phyloP scores from a whole-genome alignment of 768 basidiomycete genomes.

The Tulasnella sp. region DNA sequence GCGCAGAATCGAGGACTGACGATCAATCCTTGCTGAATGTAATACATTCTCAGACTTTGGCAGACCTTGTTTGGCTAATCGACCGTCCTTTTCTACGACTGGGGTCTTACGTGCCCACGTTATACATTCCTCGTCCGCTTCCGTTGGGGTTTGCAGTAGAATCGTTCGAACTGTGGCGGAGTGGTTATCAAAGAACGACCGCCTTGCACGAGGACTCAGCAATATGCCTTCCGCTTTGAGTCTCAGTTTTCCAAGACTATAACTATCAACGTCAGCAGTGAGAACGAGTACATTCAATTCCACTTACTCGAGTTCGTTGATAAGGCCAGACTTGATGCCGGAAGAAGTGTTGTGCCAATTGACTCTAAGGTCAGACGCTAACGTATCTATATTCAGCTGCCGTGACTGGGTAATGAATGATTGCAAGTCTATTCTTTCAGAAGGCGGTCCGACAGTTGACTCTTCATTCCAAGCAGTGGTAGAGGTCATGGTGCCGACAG shows the following conservation, averaged over 20 bases:
- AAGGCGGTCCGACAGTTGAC: slow-evolving; percentile 38
- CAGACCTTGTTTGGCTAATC: not conserved
- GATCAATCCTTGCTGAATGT: slow-evolving; percentile 32
- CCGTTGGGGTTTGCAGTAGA: not conserved
- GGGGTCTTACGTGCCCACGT: not conserved
- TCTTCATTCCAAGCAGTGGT: not conserved
- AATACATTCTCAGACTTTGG: not conserved
- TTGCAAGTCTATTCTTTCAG: slow-evolving; percentile 39
- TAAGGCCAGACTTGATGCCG: not conserved
- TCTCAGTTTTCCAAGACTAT: not conserved
- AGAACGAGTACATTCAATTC: not conserved
- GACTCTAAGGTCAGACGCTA: not conserved
- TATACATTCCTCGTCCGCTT: not conserved
- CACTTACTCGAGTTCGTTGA: slow-evolving; percentile 15
- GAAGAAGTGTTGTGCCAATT: slow-evolving; percentile 8
- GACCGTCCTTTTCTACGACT: not conserved
- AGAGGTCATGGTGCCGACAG: not conserved
- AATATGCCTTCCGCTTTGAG: not conserved
- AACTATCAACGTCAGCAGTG: not conserved
- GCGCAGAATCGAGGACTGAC: not conserved
- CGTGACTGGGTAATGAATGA: slow-evolving; percentile 31
- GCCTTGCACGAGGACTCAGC: not conserved
- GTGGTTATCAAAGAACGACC: not conserved
- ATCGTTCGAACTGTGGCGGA: not conserved
- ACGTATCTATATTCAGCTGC: not conserved